Conservation (phyloP, 345 rosid species). For the Camelina hispida region DNA sequence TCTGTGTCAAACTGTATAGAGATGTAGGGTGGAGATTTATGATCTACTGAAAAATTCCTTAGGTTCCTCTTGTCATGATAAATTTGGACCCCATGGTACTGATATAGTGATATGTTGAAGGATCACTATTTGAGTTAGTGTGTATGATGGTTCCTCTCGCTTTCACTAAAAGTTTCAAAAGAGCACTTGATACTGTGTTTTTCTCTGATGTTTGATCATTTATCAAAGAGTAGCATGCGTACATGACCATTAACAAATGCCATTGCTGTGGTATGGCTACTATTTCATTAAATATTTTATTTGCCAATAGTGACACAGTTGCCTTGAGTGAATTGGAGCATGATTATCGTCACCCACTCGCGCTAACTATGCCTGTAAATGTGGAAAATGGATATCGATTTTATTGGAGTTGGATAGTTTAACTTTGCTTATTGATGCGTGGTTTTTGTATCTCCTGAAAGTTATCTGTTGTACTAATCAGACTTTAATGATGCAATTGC, state of each 20-base stretch:
- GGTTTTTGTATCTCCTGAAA: neutral
- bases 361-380: conserved; percentile 1
- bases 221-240: neutral
- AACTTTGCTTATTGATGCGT: conserved; percentile 6
- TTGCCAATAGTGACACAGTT: neutral
- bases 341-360: neutral
- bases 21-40: conserved; percentile 4
- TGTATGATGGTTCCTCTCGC: conserved; percentile 13
- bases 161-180: neutral
- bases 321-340: neutral
- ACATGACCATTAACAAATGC: neutral
- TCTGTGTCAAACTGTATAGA: neutral
- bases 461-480: conserved; percentile 19
- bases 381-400: neutral
- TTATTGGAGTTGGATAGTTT: neutral
- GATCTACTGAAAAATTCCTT: neutral
- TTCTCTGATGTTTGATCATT: conserved; percentile 18
- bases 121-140: neutral
- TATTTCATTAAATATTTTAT: conserved; percentile 5
- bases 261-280: neutral
- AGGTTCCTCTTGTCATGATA: neutral
- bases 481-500: neutral
- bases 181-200: conserved; percentile 23
- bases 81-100: neutral
- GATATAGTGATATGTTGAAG: conserved; percentile 26